Conservation (phyloP, 192 early-diverging fungal species). For the Backusella westeae region DNA sequence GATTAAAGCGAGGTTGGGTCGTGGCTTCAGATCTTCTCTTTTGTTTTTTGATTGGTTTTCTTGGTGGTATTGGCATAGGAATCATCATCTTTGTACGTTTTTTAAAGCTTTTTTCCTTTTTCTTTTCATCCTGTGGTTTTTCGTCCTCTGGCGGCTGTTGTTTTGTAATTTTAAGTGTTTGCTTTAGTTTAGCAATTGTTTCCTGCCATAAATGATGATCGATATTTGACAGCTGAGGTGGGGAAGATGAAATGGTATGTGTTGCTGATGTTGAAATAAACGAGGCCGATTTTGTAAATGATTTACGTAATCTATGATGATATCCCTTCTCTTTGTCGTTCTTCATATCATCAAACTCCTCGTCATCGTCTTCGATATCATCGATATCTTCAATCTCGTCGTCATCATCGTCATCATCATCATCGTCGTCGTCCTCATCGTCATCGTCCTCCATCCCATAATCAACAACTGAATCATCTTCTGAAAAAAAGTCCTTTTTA, state of each 20-base stretch:
- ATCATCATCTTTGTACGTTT: conserved; percentile 12
- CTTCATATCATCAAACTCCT: background rate
- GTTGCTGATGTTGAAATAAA: conserved; percentile 20
- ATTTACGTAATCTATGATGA: conserved; percentile 9
- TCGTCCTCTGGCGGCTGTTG: background rate
- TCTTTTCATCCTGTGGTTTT: background rate
- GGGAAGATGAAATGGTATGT: conserved; percentile 22
- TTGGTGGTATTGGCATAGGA: conserved; percentile 29
- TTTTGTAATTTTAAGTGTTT: background rate
- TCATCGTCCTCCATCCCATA: background rate
- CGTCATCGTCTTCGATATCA: background rate
- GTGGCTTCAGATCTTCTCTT: conserved; percentile 32
- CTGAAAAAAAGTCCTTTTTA: conserved; percentile 10
- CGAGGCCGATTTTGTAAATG: conserved; percentile 17
- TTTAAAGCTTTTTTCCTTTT: background rate
- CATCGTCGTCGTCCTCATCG: background rate
- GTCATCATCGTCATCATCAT: background rate
- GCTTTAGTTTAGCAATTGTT: conserved; percentile 17
- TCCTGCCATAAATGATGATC: conserved; percentile 13
- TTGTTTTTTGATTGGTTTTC: background rate
- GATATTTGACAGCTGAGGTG: background rate
- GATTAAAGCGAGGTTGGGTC: conserved; percentile 31
- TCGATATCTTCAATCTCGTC: background rate
- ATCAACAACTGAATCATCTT: background rate
- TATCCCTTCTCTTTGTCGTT: background rate